Evolutionary conservation across 805 yeast species (phyloP).

Genomic region (Barnettozyma siamensis): DNA sequence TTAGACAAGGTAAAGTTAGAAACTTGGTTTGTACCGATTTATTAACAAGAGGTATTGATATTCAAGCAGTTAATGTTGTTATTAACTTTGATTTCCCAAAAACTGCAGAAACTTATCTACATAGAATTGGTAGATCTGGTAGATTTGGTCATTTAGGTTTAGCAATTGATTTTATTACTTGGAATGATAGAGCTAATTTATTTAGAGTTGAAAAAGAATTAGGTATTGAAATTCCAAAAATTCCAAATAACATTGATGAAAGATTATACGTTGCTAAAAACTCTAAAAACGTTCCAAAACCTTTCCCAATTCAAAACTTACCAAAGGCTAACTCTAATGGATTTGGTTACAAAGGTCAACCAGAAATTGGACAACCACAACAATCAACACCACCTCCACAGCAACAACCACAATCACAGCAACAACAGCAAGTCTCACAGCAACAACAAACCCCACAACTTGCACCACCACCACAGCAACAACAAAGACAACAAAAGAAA

Average conservation of each 20-base stretch:
- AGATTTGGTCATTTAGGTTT: constrained; percentile 98
- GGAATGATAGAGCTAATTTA: constrained; percentile 92
- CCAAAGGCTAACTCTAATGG: constrained; percentile 37
- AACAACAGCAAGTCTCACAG: constrained; percentile 6
- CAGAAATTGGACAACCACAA: constrained; percentile 23
- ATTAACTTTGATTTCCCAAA: constrained; percentile 98
- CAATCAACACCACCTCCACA: constrained; percentile 24
- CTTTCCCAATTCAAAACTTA: constrained; percentile 69
- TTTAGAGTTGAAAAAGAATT: constrained; percentile 95
- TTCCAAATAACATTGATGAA: constrained; percentile 89
- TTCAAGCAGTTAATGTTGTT: constrained; percentile 97
- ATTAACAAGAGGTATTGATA: constrained; percentile 96
- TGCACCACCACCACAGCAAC: too few species aligned
- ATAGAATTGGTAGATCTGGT: constrained; percentile 98
- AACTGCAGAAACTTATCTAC: constrained; percentile 94
- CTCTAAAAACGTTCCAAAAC: constrained; percentile 70
- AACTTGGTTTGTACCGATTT: constrained; percentile 95
- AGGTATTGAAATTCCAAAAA: constrained; percentile 95
- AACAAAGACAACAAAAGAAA: constrained; percentile 14
- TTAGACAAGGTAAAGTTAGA: constrained; percentile 96
- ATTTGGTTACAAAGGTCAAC: constrained; percentile 43
- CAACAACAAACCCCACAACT: constrained; percentile 17
- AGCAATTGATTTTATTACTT: constrained; percentile 92
- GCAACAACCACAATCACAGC: constrained; percentile 11
- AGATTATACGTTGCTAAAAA: constrained; percentile 83